Evolutionary conservation across 2,329 filamentous ascomycete species (phyloP), one percentile per base, ranked within the genome.

Genomic region (Reticulascus tulasneorum): DNA sequence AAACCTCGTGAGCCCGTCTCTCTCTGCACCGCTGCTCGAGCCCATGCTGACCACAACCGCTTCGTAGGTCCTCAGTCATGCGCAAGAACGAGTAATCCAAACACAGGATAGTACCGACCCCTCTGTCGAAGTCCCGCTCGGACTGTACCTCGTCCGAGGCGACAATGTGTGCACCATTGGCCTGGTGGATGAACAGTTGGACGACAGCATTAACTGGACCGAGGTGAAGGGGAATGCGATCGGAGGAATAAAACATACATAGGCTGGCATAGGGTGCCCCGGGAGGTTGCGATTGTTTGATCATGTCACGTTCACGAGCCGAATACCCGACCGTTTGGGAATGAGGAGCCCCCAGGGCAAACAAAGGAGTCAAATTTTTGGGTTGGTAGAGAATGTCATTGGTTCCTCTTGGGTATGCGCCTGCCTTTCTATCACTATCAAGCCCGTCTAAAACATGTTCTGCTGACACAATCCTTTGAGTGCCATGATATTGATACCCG

Each of bases 161-260:
- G 93, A 98, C 59, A 96, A 94, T 55, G 91, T 98, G 30, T 90
- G 89, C 44, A 74, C 94, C 12, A 86, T 93, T 39, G 93, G 93
- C 3, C 69, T 94, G 38, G 82, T 98, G 21, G 89, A 98, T 59
- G 90, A 95, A 62, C 76, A 85, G 50, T 69, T 97, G 40, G 93
- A 98, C 64, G 76, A 73, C 24, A 89, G 84, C 51, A 97, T 98
- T 56, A 83, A 96, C 65, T 98, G 93, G 93, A 73, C 75, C 15
- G 82, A 94, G 60, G 93, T 98, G 24, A 84, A 85, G 57, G 91
- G 91, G 5, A 79, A 82, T 40, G 79, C 84, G 20, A 84, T 97
- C 52, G 87, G 87, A 39, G 81, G 80, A 35, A 90, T 89, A 52
- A 96, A 93, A 63, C 89, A 96, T 55, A 50, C 63, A 47, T 79